These are phyloP conservation scores for Colletotrichum graminicola DNA, from an alignment of 2,329 filamentous ascomycete genomes.

Conservation along the genomic window DNA sequence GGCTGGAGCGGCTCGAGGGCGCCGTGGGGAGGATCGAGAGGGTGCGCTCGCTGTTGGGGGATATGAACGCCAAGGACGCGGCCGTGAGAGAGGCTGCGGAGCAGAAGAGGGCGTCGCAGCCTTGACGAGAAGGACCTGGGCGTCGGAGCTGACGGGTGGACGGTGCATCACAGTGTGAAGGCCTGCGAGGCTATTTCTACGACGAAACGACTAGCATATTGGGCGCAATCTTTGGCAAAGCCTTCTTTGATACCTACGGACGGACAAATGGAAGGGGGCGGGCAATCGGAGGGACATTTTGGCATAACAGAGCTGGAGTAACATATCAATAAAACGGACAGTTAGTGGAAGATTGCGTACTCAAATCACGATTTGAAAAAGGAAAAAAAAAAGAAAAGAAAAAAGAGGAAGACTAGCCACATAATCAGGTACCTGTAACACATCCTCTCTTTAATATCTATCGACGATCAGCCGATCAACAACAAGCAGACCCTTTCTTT, in stretches of 20 bases:
- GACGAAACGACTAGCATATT: slow-evolving; percentile 36
- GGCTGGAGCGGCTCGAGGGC: slow-evolving; percentile 78
- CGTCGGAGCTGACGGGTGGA: background rate
- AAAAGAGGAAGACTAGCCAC: background rate
- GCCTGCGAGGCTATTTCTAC: slow-evolving; percentile 9
- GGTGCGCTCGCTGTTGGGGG: slow-evolving; percentile 71
- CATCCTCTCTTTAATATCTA: background rate
- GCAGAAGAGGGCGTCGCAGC: slow-evolving; percentile 18
- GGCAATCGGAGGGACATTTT: slow-evolving; percentile 7
- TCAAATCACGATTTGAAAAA: background rate
- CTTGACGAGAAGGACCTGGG: background rate
- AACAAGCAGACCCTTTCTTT: background rate
- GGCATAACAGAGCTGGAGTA: slow-evolving; percentile 3
- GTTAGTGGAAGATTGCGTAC: background rate
- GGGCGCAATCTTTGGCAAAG: slow-evolving; percentile 10
- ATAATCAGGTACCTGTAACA: background rate
- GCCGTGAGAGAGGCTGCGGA: slow-evolving; percentile 12
- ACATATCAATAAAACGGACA: background rate
- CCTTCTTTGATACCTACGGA: slow-evolving; percentile 21
- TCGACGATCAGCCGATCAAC: background rate
- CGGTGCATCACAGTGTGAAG: slow-evolving; percentile 23
- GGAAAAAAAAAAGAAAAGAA: too few relatives aligned
- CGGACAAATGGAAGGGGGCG: background rate
- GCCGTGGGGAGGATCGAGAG: slow-evolving; percentile 79
- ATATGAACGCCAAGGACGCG: slow-evolving; percentile 40